phyloP scores from a whole-genome alignment of 257 asterid genomes.

The Penstemon newberryi region DNA sequence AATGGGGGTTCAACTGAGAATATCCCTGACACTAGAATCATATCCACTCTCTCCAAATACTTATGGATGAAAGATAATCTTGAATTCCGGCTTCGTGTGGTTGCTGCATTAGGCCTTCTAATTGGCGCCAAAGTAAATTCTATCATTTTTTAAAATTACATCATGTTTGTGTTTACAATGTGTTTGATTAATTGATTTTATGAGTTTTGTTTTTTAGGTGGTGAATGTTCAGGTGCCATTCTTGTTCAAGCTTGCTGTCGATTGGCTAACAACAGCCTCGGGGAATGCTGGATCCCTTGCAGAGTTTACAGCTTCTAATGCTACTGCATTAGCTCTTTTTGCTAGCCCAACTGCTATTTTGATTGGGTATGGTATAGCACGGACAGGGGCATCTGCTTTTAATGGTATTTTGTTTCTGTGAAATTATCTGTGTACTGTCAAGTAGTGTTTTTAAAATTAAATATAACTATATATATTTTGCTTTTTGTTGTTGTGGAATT shows the following conservation, averaged over 20 bases:
- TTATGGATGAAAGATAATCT: conserved; percentile 89
- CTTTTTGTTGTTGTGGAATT: conserved; percentile 10
- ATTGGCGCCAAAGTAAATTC: conserved; percentile 79
- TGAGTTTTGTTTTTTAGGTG: conserved; percentile 56
- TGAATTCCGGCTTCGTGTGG: conserved; percentile 75
- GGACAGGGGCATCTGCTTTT: conserved; percentile 89
- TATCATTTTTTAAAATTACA: conserved; percentile 5
- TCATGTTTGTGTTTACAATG: conserved; percentile 6
- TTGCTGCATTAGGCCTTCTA: conserved; percentile 78
- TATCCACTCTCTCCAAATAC: conserved; percentile 68
- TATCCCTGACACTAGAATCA: conserved; percentile 53
- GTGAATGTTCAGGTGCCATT: conserved; percentile 97
- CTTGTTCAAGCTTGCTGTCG: conserved; percentile 96
- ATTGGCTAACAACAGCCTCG: conserved; percentile 74
- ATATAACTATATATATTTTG: neutral
- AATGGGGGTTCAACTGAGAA: conserved; percentile 41
- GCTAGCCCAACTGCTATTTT: conserved; percentile 88
- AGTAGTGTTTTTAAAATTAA: neutral
- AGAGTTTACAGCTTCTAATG: conserved; percentile 75
- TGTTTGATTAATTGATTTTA: conserved; percentile 16
- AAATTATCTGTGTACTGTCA: neutral
- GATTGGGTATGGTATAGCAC: conserved; percentile 92
- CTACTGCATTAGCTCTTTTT: conserved; percentile 73
- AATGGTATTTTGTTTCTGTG: conserved; percentile 58
- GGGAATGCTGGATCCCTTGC: conserved; percentile 79